Percentiles rank a stretch among this genome's conserved stretches.
phyloP scores from a whole-genome alignment of 2,329 filamentous ascomycete genomes.

The Ophiosphaerella herpotricha region DNA sequence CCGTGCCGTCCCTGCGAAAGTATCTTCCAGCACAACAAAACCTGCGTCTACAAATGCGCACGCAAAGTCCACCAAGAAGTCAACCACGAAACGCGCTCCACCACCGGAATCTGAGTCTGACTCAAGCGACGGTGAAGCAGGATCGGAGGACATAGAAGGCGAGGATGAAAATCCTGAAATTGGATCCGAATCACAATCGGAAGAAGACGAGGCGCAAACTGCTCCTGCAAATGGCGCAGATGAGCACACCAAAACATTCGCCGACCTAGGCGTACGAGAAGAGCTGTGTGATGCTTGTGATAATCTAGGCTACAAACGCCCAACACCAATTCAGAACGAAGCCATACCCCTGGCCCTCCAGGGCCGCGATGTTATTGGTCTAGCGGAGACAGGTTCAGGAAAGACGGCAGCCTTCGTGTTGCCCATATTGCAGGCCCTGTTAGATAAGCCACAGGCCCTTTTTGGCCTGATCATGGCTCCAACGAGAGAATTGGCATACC shows the following conservation, averaged over 20 bases:
- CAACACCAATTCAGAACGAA: conserved; percentile 87
- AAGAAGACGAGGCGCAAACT: background rate
- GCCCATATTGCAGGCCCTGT: conserved; percentile 85
- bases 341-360: conserved; percentile 81
- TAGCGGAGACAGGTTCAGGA: conserved; percentile 93
- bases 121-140: conserved; percentile 26
- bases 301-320: conserved; percentile 77
- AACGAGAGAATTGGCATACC: conserved; percentile 88
- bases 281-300: conserved; percentile 87
- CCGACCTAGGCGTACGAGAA: conserved; percentile 78
- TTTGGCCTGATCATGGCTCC: conserved; percentile 92
- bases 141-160: conserved; percentile 6
- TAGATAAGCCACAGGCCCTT: conserved; percentile 82
- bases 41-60: conserved; percentile 14
- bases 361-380: conserved; percentile 84
- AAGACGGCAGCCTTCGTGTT: conserved; percentile 96
- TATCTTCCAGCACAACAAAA: conserved; percentile 23
- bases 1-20: conserved; percentile 12
- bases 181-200: background rate
- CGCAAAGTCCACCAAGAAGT: conserved; percentile 8
- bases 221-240: conserved; percentile 11
- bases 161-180: conserved; percentile 2
- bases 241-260: conserved; percentile 65
- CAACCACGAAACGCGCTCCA: background rate
- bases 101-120: conserved; percentile 26